These are phyloP conservation scores for Hypericum perforatum DNA, from an alignment of 345 rosid species.

Conservation along the genomic window DNA sequence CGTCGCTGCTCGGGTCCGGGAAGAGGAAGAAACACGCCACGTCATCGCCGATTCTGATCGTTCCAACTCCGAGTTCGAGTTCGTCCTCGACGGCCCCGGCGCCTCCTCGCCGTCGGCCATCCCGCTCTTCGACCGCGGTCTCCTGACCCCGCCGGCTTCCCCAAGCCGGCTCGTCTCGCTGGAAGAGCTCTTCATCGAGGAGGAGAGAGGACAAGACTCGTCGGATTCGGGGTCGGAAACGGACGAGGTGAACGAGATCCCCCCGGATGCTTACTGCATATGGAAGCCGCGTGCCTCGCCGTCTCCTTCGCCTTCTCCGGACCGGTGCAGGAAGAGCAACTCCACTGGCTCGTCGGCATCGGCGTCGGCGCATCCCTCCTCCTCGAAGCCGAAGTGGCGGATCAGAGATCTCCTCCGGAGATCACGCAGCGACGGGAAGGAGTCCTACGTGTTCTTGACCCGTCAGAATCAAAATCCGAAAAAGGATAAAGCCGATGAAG, in stretches of 20 bases:
- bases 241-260: constrained; percentile 32
- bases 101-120: constrained; percentile 11
- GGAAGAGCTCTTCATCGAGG: constrained; percentile 36
- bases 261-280: constrained; percentile 48
- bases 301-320: constrained; percentile 21
- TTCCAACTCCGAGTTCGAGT: constrained; percentile 55
- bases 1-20: constrained; percentile 30
- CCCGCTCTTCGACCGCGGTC: constrained; percentile 61
- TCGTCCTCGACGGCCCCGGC: constrained; percentile 17
- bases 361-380: constrained; percentile 22
- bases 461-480: too few relatives aligned
- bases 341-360: constrained; percentile 55
- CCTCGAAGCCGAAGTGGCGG: constrained; percentile 35
- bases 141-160: constrained; percentile 10
- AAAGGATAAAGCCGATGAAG: too few relatives aligned
- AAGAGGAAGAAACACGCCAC: neutral
- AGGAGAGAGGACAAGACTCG: constrained; percentile 23
- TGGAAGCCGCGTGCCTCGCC: constrained; percentile 37
- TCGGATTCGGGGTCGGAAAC: constrained; percentile 51
- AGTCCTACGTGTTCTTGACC: constrained; percentile 29
- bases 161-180: constrained; percentile 27
- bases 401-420: constrained; percentile 52
- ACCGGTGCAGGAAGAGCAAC: constrained; percentile 55
- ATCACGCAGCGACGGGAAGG: constrained; percentile 70
- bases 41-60: constrained; percentile 5